Conservation (phyloP, 139 green algal species). For the Deuterostichococcus epilithicus region DNA sequence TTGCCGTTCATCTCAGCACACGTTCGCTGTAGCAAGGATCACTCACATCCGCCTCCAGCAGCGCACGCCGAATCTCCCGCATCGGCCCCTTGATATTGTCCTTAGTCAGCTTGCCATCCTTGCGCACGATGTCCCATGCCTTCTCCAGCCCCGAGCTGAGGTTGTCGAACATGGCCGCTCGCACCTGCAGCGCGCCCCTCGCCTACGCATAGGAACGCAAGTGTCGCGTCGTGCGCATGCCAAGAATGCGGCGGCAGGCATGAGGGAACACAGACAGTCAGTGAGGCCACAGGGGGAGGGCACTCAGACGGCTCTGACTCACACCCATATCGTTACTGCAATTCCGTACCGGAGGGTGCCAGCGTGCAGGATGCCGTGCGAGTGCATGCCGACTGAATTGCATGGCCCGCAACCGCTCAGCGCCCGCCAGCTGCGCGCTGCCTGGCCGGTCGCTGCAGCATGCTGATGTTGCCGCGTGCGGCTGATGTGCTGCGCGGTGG, state of each 20-base stretch:
- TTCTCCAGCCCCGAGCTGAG: slow-evolving; percentile 71
- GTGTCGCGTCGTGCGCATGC: no score
- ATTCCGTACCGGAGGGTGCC: neutral
- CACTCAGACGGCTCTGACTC: no score
- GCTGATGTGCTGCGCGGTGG: no score
- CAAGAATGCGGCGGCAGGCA: neutral
- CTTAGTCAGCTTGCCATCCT: slow-evolving; percentile 76
- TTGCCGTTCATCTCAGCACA: neutral
- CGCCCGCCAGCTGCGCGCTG: neutral
- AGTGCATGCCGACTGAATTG: neutral
- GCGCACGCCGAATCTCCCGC: slow-evolving; percentile 85
- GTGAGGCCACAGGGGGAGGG: no score
- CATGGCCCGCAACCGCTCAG: neutral
- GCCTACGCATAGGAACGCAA: neutral
- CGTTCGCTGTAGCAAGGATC: neutral
- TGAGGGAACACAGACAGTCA: no score
- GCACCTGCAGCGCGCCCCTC: neutral
- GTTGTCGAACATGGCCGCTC: slow-evolving; percentile 82
- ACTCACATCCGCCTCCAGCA: slow-evolving; percentile 93
- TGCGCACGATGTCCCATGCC: slow-evolving; percentile 73
- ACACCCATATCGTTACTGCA: no score
- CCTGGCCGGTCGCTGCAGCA: no score
- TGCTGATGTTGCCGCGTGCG: no score
- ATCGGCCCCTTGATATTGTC: slow-evolving; percentile 96
- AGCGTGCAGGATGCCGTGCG: no score